Conservation (phyloP, 1,284 basidiomycete genomes). For the Coniferiporia sulphurascens region DNA sequence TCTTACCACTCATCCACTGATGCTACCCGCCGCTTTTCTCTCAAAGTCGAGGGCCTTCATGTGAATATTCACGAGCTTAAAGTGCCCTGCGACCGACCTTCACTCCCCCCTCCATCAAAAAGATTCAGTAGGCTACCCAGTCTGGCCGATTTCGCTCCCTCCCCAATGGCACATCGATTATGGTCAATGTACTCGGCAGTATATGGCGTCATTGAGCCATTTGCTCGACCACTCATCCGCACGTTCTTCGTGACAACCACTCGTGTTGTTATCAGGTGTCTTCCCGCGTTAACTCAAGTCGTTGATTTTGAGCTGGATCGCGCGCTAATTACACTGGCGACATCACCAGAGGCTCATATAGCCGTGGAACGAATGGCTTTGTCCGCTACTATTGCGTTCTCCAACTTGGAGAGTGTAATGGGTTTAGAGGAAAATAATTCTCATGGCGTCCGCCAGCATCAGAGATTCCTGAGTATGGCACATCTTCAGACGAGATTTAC, state of each 20-base stretch:
- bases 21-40: constrained; percentile 45
- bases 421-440: constrained; percentile 23
- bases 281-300: constrained; percentile 60
- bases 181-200: constrained; percentile 41
- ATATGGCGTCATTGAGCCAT: constrained; percentile 50
- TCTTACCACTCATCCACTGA: constrained; percentile 44
- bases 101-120: constrained; percentile 12
- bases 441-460: constrained; percentile 21
- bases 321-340: constrained; percentile 44
- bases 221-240: constrained; percentile 56
- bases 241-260: constrained; percentile 46
- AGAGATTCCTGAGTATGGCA: constrained; percentile 41
- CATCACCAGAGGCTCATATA: constrained; percentile 46
- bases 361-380: constrained; percentile 46
- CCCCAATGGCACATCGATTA: constrained; percentile 45
- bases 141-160: constrained; percentile 48
- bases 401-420: constrained; percentile 38
- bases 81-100: constrained; percentile 14
- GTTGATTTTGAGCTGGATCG: constrained; percentile 62
- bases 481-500: constrained; percentile 58
- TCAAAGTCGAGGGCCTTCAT: constrained; percentile 57
- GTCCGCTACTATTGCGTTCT: constrained; percentile 50
- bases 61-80: constrained; percentile 42
- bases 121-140: constrained; percentile 41
- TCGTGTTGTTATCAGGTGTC: constrained; percentile 54